phyloP scores from a whole-genome alignment of 176 grass and related monocot genomes.

The Dendrocalamus sinicus region DNA sequence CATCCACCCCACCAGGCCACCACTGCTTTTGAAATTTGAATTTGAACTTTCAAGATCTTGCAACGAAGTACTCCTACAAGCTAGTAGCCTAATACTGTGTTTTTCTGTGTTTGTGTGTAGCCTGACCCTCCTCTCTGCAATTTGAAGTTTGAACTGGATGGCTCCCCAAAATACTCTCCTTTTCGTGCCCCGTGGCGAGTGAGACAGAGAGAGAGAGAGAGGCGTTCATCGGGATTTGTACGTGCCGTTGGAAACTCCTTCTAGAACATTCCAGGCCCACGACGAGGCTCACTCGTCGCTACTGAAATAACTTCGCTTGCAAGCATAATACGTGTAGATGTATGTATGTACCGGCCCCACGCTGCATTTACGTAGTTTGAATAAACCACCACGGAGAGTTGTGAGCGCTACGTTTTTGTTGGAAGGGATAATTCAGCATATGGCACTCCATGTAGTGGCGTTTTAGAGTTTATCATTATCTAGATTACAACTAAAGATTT shows the following conservation, averaged over 20 bases:
- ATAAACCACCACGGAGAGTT: background rate
- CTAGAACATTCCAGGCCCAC: conserved; percentile 17
- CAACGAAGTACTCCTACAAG: background rate
- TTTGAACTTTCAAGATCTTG: conserved; percentile 21
- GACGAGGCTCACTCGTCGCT: background rate
- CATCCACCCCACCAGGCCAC: too few relatives aligned
- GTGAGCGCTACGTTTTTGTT: background rate
- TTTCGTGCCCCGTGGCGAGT: background rate
- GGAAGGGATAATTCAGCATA: background rate
- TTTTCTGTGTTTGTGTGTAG: background rate
- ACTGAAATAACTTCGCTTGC: background rate
- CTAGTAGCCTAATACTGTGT: background rate
- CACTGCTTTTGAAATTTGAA: conserved; percentile 4
- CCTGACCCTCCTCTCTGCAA: background rate
- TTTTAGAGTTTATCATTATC: too few relatives aligned
- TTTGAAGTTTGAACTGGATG: conserved; percentile 2
- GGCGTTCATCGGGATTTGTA: background rate
- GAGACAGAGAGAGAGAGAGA: background rate
- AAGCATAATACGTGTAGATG: background rate
- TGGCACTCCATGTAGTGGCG: too few relatives aligned
- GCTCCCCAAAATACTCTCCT: background rate
- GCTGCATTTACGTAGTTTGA: background rate
- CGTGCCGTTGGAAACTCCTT: background rate
- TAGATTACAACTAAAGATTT: too few relatives aligned
- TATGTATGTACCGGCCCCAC: background rate